A percentile compares a stretch with the other conserved stretches of the same genome.
Evolutionary conservation across 768 basidiomycete species (phyloP).

Genomic region (Plicaturopsis crispa): DNA sequence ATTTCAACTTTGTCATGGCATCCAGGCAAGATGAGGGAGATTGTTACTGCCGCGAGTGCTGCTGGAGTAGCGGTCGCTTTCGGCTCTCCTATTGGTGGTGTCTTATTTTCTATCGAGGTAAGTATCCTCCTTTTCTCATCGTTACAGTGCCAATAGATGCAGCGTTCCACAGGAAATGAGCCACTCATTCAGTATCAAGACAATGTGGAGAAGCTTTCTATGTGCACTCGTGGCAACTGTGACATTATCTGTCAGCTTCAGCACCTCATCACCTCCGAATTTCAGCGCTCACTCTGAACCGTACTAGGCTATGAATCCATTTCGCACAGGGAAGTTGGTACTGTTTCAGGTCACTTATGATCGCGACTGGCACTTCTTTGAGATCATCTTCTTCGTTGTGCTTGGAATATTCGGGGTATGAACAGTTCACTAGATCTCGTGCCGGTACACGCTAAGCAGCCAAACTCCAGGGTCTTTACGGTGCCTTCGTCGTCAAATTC

Average conservation of each 20-base stretch:
- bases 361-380: conserved; percentile 98
- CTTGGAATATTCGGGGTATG: conserved; percentile 92
- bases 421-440: too few species aligned
- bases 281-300: conserved; percentile 3
- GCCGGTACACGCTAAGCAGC: too few species aligned
- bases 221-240: conserved; percentile 97
- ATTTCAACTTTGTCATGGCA: conserved; percentile 12
- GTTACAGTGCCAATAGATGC: neutral
- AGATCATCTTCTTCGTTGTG: conserved; percentile 92
- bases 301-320: conserved; percentile 91
- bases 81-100: conserved; percentile 96
- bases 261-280: conserved; percentile 5
- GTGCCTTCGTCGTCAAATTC: conserved; percentile 95
- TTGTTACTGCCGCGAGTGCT: conserved; percentile 91
- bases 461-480: conserved; percentile 77
- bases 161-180: conserved; percentile 95
- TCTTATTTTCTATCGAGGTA: conserved; percentile 95
- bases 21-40: conserved; percentile 77
- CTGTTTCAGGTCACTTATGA: conserved; percentile 97
- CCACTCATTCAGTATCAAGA: conserved; percentile 92
- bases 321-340: conserved; percentile 95
- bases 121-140: conserved; percentile 4
- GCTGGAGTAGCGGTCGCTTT: conserved; percentile 99
- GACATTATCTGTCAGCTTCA: conserved; percentile 62
- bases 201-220: conserved; percentile 98